Evolutionary conservation across 2,329 filamentous ascomycete species (phyloP), one percentile per base, ranked within the genome.

Genomic region (Rutstroemia sp.): DNA sequence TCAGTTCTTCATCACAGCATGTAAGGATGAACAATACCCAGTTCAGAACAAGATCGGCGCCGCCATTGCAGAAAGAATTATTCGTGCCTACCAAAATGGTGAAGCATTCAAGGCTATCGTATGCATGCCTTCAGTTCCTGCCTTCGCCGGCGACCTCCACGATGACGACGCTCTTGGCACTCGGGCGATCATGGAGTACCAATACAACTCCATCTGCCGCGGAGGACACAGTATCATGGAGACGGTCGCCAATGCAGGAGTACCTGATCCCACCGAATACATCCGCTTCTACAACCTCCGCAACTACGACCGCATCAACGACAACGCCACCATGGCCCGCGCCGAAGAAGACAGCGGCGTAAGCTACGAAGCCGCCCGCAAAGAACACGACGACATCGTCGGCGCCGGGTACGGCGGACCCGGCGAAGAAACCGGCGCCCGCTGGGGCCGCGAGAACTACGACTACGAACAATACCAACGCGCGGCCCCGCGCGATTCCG

Each of bases 1-100:
- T 66, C 64, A 90, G 77, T 94, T 94, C 75, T 94, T 94, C 76
- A 94, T 94, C 71, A 94, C 89, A 0, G 87, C 88, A 2, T 92
- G 88, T 1, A 78, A 76, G 49, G 78, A 87, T 54, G 74, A 83
- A 56, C 88, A 91, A 68, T 78, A 79, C 59, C 87, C 89, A 0
- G 82, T 95, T 47, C 79, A 78, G 65, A 94, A 95, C 72, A 83
- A 85, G 69, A 86, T 95, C 59, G 89, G 89, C 47, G 83, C 82
- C 5, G 87, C 87, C 27, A 87, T 95, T 51, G 89, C 90, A 6
- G 84, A 90, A 62, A 82, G 90, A 38, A 87, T 92, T 61, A 66
- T 90, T 19, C 83, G 85, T 37, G 90, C 90, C 18, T 79, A 86
- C 61, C 73, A 81, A 56, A 79, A 81, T 51, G 75, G 79, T 39